Base-by-base conservation (phyloP, 108 stramenopile genomes). In the Cyclotella choctawhatcheeana region DNA sequence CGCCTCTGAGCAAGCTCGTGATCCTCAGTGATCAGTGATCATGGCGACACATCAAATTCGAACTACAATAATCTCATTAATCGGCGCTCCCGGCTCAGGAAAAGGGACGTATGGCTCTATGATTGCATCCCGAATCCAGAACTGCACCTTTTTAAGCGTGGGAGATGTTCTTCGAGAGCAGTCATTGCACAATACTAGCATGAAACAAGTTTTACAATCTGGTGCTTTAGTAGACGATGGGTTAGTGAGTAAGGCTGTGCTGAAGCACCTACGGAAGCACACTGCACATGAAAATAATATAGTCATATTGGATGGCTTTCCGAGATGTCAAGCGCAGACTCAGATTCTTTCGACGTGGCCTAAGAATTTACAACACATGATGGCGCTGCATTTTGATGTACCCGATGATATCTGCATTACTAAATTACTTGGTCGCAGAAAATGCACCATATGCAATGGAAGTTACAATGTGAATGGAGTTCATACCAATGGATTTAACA, bases 221-320 rank as follows among this genome's bases (percentile, higher is more conserved):
- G 93, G 93, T n/a, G 64, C 71, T 35, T 63, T 94, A 17, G 78
- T 88, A 0, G 84, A 91, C 22, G 83, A 88, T 67, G 16, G 66
- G 8, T 44, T 85, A 35, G 93, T 92, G 24, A 77, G 52, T 43
- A 69, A 82, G 51, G 71, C 69, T 26, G 47, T 94, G 0, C 51
- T 85, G 20, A 51, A 86, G 26, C 59, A 24, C 12, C 20, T 24
- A 1, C 43, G 37, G 1, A 55, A 2, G 24, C 10, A 30, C 24
- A 55, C 30, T 7, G 3, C 25, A 16, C 31, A 65, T 18, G n/a
- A 18, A 2, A 56, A 33, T 1, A 26, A 29, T n/a, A 12, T 44
- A 1, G 44, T 71, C 47, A 62, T 95, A 13, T 60, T 95, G 66
- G 94, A 95, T 67, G 91, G 94, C 12, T 95, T 87, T 77, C 94